Evolutionary conservation across 495 filamentous ascomycete species (phyloP), one percentile per base, ranked within the genome.

Genomic region (Neurospora terricola): DNA sequence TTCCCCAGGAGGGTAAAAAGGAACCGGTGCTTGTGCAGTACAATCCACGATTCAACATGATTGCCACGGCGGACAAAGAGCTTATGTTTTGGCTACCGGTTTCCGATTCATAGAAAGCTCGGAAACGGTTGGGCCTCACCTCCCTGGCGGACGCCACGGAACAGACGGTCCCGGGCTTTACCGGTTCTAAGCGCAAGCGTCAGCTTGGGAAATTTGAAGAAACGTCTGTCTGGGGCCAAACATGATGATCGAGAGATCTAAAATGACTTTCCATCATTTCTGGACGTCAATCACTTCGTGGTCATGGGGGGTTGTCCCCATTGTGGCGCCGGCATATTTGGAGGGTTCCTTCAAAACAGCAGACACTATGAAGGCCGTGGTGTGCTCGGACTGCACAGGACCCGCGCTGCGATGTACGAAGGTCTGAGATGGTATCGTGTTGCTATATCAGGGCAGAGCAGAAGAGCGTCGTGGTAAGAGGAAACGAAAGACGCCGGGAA

Each of bases 41-140:
- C 79, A 98, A 97, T 81, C 96, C 93, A 8, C 86, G 93, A 62
- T 93, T 90, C 81, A 97, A 98, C 80, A 89, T 98, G 85, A 84
- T 97, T 74, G 94, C 92, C 18, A 94, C 90, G 48, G 96, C 91
- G 6, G 94, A 98, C 77, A 90, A 90, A 77, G 94, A 98, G 74
- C 85, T 94, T 72, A 83, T 96, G 68, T 93, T 99, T 73, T 98
- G 96, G 95, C 80, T 96, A 39, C 96, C 96, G 21, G 92, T 94
- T 83, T 83, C 86, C 71, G 87, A 92, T 79, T 81, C 77, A 10
- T 85, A 83, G 74, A 21, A 69, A 10, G 73, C 18, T 9, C 27
- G 27, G 27, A 72, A 10, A 30, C 21, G 0, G 70, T 23, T 71
- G 23, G 23, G 9, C 27, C 14, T 43, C 42, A 59, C 38, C 38